Evolutionary conservation across 129 eudicot species (phyloP).

Genomic region (Solidago caesia): DNA sequence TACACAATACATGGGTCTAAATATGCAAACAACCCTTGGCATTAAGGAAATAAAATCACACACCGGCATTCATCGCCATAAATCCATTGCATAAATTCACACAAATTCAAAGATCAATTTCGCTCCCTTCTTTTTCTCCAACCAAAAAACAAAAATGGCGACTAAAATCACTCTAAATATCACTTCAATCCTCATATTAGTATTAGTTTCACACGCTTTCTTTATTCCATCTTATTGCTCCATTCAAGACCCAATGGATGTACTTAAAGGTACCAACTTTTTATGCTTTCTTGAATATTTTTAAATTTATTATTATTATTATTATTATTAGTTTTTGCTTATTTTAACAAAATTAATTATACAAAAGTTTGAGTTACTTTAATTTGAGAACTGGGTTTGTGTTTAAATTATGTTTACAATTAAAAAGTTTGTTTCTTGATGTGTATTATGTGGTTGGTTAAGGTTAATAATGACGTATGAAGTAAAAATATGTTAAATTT

Average conservation of each 20-base stretch:
- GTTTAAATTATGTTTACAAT: conserved; percentile 12
- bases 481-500: background rate
- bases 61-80: background rate
- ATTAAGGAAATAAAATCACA: background rate
- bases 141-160: background rate
- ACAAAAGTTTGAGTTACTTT: background rate
- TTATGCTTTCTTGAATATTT: background rate
- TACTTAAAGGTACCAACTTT: conserved; percentile 24
- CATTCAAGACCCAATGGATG: background rate
- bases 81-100: background rate
- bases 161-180: conserved; percentile 1
- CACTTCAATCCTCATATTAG: background rate
- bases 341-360: background rate
- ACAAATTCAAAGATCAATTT: conserved; percentile 4
- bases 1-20: background rate
- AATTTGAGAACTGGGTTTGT: background rate
- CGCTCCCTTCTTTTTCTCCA: conserved; percentile 1
- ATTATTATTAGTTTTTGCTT: background rate
- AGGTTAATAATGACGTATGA: background rate
- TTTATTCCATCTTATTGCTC: background rate
- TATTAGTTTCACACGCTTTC: background rate
- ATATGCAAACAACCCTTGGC: background rate
- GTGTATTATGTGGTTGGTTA: background rate
- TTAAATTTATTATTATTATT: background rate
- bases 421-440: background rate